These are phyloP conservation scores for Penicillium oxalicum DNA, from an alignment of 2,329 filamentous ascomycete species.

Conservation along the genomic window DNA sequence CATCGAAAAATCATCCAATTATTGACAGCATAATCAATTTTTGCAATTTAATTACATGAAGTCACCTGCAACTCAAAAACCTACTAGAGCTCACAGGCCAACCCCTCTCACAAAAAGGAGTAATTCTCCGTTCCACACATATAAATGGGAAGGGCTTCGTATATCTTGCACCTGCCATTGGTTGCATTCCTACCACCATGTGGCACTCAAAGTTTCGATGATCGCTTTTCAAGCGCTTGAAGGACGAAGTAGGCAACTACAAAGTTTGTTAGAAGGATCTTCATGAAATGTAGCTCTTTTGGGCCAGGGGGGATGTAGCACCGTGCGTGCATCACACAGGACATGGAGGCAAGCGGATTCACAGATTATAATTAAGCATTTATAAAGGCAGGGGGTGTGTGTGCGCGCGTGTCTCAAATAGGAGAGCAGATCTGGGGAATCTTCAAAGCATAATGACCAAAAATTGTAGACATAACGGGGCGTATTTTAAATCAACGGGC, in stretches of 20 bases:
- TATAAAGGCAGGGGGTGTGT: slow-evolving; percentile 7
- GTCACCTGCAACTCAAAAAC: no score
- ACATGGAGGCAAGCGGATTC: slow-evolving; percentile 3
- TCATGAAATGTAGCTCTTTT: not conserved
- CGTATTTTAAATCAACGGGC: no score
- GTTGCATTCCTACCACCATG: slow-evolving; percentile 6
- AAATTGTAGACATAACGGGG: no score
- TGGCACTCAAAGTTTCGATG: slow-evolving; percentile 27
- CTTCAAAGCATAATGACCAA: no score
- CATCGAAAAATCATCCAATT: no score
- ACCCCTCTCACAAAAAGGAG: no score
- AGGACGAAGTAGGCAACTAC: slow-evolving; percentile 31
- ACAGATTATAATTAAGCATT: slow-evolving; percentile 14
- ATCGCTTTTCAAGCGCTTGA: slow-evolving; percentile 30
- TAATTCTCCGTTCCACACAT: no score
- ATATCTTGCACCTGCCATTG: no score
- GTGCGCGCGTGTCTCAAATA: not conserved
- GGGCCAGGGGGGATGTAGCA: not conserved
- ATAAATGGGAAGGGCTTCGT: no score
- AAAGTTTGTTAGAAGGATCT: slow-evolving; percentile 4
- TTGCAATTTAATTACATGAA: no score
- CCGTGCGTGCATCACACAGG: not conserved
- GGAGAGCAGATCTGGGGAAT: not conserved
- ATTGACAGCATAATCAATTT: no score
- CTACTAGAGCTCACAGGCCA: no score